Percentiles rank a stretch among this genome's conserved stretches.
Conservation (phyloP, 805 yeast genomes). For the Myxozyma udenii region DNA sequence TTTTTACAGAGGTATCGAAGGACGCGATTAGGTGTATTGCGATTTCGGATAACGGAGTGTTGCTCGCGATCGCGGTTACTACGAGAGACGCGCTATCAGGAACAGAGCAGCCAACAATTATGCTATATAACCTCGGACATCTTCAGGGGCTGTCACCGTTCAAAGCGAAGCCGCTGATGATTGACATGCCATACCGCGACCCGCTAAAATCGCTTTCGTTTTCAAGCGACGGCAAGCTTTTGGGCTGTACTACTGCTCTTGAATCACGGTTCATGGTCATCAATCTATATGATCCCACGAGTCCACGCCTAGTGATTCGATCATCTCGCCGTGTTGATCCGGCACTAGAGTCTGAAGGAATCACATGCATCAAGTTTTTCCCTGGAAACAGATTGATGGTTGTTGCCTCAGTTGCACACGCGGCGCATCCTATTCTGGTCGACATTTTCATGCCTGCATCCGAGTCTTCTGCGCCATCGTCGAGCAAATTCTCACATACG, state of each 20-base stretch:
- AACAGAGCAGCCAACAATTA: conserved; percentile 72
- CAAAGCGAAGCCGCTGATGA: conserved; percentile 58
- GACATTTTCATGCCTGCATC: conserved; percentile 51
- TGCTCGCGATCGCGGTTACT: conserved; percentile 77
- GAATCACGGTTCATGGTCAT: conserved; percentile 80
- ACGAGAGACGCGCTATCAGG: conserved; percentile 69
- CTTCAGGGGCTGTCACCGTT: conserved; percentile 7
- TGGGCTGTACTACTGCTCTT: conserved; percentile 71
- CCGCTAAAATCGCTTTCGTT: conserved; percentile 73
- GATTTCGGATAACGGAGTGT: conserved; percentile 58
- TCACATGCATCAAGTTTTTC: conserved; percentile 73
- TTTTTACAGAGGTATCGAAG: conserved; percentile 65
- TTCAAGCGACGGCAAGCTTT: conserved; percentile 64
- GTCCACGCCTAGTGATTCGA: conserved; percentile 66
- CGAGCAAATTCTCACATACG: conserved; percentile 9
- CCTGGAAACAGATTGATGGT: conserved; percentile 59
- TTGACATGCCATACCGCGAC: conserved; percentile 82
- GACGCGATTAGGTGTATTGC: conserved; percentile 80
- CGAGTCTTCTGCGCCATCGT: background rate
- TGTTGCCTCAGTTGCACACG: conserved; percentile 55
- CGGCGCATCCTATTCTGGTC: conserved; percentile 63
- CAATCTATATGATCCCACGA: conserved; percentile 58
- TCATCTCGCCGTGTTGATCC: conserved; percentile 62
- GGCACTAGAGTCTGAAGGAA: conserved; percentile 79
- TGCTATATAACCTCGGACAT: conserved; percentile 45